Evolutionary conservation across 1,284 basidiomycete species (phyloP), one percentile per base, ranked within the genome.

Genomic region (Cutaneotrichosporon dermatis): DNA sequence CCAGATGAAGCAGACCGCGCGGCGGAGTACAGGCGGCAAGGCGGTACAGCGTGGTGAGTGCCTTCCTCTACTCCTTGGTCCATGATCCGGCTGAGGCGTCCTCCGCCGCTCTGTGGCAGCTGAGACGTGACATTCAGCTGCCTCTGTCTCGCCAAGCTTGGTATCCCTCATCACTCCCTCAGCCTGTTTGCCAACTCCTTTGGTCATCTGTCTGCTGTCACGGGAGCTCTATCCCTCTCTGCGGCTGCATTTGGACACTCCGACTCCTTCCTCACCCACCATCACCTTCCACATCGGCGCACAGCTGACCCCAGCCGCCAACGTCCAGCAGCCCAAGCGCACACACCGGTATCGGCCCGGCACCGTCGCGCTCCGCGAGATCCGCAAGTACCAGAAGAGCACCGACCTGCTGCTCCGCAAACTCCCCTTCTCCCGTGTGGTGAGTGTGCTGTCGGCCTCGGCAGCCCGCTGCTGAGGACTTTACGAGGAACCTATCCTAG

Each of bases 331-430:
- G 6, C 50, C 53, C 7, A 36, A 33, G 46, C 34, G 41, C 9
- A 39, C 44, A 10, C 65, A 87, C 49, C 74, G 81, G 11, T 96
- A 84, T 79, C 82, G 89, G 63, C 92, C 92, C 0, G 92, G 92
- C 3, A 93, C 90, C 1, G 85, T 89, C 61, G 93, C 93, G 35
- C 80, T 97, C 58, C 84, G 88, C 41, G 93, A 97, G 80, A 96
- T 97, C 57, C 83, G 93, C 65, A 89, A 88, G 72, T 96, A 94
- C 76, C 93, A 97, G 78, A 93, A 91, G 76, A 87, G 85, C 66
- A 96, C 93, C 4, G 92, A 96, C 71, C 80, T 96, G 58, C 79
- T 96, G 59, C 80, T 97, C 62, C 84, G 85, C 66, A 93, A 90
- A 75, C 82, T 96, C 49, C 93, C 93, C 0, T 97, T 97, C 75